Evolutionary conservation across 148 eudicot species (phyloP).

Genomic region (Rhododendron mucronatum): DNA sequence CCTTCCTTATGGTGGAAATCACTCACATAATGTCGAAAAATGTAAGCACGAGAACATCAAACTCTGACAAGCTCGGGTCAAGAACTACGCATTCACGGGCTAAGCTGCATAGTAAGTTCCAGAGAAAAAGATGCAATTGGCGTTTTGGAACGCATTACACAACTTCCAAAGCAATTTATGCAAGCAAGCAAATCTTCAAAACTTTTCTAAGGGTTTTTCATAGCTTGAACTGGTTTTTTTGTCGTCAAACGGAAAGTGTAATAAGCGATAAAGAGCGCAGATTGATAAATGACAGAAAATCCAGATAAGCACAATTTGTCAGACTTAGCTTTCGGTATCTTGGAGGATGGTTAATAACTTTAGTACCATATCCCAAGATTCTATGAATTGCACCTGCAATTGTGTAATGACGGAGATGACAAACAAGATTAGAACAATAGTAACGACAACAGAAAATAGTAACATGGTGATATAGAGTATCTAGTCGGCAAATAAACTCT

Average conservation of each 20-base stretch:
- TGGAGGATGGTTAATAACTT: background rate
- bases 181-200: background rate
- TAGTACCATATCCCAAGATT: background rate
- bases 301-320: background rate
- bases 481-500: background rate
- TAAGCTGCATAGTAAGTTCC: background rate
- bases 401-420: background rate
- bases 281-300: background rate
- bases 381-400: background rate
- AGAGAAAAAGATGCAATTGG: background rate
- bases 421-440: background rate
- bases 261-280: background rate
- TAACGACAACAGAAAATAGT: background rate
- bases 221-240: background rate
- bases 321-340: background rate
- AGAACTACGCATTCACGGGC: background rate
- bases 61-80: too few species aligned
- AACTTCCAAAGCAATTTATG: background rate
- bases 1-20: too few species aligned
- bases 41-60: too few species aligned
- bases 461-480: background rate
- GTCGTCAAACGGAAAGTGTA: background rate
- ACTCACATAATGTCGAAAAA: too few species aligned
- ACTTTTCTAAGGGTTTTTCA: background rate
- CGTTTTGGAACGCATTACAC: background rate